Conservation (phyloP, 495 filamentous ascomycete genomes). For the Penicillium paxilli region DNA sequence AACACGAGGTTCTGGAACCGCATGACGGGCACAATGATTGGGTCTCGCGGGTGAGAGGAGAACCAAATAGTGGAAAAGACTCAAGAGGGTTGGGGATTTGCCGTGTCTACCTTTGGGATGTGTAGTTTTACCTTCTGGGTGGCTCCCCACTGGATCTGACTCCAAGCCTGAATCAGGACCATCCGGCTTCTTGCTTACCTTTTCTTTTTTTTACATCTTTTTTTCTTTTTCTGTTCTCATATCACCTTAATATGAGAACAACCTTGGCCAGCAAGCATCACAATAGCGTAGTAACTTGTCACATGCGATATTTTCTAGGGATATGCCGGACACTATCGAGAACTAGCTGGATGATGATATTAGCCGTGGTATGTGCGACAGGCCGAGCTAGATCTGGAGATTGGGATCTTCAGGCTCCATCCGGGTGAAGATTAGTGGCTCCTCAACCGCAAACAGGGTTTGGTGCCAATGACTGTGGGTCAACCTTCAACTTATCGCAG, state of each 20-base stretch:
- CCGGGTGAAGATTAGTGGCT: not conserved
- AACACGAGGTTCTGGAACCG: constrained; percentile 11
- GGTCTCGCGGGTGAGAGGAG: not conserved
- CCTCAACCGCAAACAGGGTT: not conserved
- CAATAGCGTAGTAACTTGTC: not conserved
- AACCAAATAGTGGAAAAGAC: no score
- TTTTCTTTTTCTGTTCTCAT: not conserved
- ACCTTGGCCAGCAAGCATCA: no score
- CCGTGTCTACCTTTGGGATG: not conserved
- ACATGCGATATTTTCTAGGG: not conserved
- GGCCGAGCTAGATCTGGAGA: constrained; percentile 2
- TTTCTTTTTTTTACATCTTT: not conserved
- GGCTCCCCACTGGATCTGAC: not conserved
- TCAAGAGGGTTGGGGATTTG: not conserved
- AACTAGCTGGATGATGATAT: not conserved
- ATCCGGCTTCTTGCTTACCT: not conserved
- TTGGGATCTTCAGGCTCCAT: constrained; percentile 7
- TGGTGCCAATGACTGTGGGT: not conserved
- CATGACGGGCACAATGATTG: constrained; percentile 14
- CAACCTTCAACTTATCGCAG: not conserved
- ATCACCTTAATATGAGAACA: not conserved
- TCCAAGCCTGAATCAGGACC: not conserved
- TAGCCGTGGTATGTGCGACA: constrained; percentile 1
- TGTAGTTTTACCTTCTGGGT: not conserved
- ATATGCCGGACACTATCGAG: not conserved